Base-by-base conservation (phyloP, 2,329 filamentous ascomycete genomes). In the Chaetomiaceae sp. region DNA sequence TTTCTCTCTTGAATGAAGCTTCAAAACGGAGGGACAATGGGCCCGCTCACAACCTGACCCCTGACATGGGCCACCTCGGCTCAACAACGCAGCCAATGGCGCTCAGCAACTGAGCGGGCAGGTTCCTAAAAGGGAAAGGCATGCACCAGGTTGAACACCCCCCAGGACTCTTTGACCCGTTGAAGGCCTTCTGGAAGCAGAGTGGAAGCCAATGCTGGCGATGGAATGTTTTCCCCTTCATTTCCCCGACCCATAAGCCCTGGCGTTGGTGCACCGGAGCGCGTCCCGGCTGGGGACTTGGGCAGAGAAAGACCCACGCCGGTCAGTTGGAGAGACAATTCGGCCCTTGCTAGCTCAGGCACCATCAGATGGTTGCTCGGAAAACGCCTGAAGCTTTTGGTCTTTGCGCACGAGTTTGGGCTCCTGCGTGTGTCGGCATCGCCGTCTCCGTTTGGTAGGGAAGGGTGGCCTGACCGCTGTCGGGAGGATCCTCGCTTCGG, bases 301-400 rank as follows among this genome's bases (percentile, higher is more conserved):
- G 27, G 41, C 10, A 32, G 10, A n/a, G n/a, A n/a, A 5, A n/a
- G 43, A 25, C 43, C 43, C 43, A 46, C 43, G 43, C 43, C 43
- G 32, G 43, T 46, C n/a, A 46, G 32, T 25, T 20, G 25, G 11
- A 27, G 1, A 20, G 18, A 21, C 25, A 6, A 8, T 2, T 20
- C 2, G 11, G 2, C 42, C 30, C 42, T n/a, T 36, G 30, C 43
- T 5, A n/a, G 23, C 5, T 10, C n/a, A 8, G 14, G 25, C 25
- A 27, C 5, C 9, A 5, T 27, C 25, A 27, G 9, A 5, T 27
- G 5, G 9, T 27, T 29, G 40, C 25, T 6, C n/a, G 10, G 27
- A n/a, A 18, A 13, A 29, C 20, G 5, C n/a, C 25, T 16, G 40
- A 18, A 30, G 16, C 25, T 16, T 43, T 1, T 7, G 34, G 16